Evolutionary conservation across 2,329 filamentous ascomycete genomes (phyloP), one percentile per base, ranked within the genome.

Genomic region (Exophiala dermatitidis): DNA sequence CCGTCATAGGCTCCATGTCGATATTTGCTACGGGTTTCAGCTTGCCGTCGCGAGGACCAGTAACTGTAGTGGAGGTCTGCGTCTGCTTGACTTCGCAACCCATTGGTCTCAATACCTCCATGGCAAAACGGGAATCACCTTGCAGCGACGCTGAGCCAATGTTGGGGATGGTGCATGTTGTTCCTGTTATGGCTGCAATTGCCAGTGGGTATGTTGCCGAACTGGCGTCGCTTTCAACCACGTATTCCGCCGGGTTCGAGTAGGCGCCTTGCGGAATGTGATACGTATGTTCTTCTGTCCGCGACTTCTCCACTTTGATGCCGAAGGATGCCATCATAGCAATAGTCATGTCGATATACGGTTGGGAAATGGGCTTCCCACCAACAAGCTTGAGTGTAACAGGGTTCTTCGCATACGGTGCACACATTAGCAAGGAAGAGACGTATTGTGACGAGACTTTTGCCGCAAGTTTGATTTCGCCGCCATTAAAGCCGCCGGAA

Each of bases 381-480:
- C 93, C 93, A 8, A 97, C 85, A 37, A 98, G 78, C 38, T 84
- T 85, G 60, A 98, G 74, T 0, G 89, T 96, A 36, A 98, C 90
- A 0, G 91, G 88, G 58, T 90, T 84, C 72, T 95, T 96, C 43
- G 93, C 93, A 66, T 97, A 98, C 0, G 93, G 93, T 0, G 93
- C 93, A 54, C 90, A 94, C 88, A 98, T 94, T 48, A 98, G 77
- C 59, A 98, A 83, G 1, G 91, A 96, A 0, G 93, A 97, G 36
- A 98, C 93, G 67, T 97, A 98, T 72, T 98, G 93, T n/a, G 93
- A 97, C 5, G 93, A 98, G 10, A 97, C 86, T 40, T 93, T 97
- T 0, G 93, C 93, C 7, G 90, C 89, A 52, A 98, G 78, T 67
- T 95, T 87, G 63, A 98, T 96, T 30, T 86, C 77, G 36, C 93